Base-by-base conservation (phyloP, 2,329 filamentous ascomycete genomes). In the Tolypocladium ophioglossoides region DNA sequence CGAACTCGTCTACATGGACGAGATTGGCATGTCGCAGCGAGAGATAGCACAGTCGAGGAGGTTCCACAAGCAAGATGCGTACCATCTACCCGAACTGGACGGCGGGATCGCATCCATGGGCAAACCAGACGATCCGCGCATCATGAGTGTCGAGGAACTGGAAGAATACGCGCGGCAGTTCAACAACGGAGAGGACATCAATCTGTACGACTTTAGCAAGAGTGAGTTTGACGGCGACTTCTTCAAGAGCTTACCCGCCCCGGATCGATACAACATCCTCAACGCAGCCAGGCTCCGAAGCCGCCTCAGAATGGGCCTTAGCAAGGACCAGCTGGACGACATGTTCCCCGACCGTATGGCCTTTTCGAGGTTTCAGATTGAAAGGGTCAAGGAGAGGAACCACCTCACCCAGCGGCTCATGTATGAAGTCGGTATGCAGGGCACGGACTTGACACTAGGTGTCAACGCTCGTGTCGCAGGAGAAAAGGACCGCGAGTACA, bases 271-370 rank as follows among this genome's bases (percentile, higher is more conserved):
- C 74, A 97, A 97, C 63, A 99, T 99, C 52, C 73, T 99, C 24
- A 99, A 99, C 66, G 94, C 95, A 1, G 94, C 95, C 2, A 80
- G 94, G 57, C 68, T 99, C 57, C 79, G 94, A 54, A 96, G 90
- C 68, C 80, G 94, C 52, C 76, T 99, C 64, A 83, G 94, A 66
- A 96, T 99, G 92, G 94, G 94, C 0, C 82, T 96, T 63, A 95
- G 89, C 54, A 97, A 97, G 70, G 92, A 99, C 59, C 94, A 99
- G 70, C 73, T 99, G 16, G 91, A 97, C 61, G 82, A 79, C 48
- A 99, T 99, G 94, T 99, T 99, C 67, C 92, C 94, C 0, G 87
- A 99, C 67, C 84, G 94, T 30, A 96, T 99, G 91, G 94, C 87
- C 0, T 99, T 99, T 66, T 96, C 91, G 1, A 86, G 80, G 57